Conservation (phyloP, 495 filamentous ascomycete genomes). For the Penicillium diatomitis region DNA sequence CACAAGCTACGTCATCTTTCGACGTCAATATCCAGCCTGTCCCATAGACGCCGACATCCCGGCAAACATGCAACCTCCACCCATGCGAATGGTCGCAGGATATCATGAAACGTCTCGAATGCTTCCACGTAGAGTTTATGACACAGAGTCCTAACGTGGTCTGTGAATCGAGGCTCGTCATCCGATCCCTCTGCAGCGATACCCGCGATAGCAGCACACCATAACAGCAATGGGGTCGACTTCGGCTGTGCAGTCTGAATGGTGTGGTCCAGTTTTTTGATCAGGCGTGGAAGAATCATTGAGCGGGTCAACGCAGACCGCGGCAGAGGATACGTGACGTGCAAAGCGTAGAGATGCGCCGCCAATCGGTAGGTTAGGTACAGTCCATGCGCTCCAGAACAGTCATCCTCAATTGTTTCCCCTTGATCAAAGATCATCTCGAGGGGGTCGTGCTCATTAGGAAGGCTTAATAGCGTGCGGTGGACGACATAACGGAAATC, state of each 20-base stretch:
- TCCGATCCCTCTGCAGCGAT: not conserved
- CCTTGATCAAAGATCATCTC: not conserved
- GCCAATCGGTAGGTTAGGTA: not conserved
- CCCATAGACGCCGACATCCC: not conserved
- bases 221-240: not conserved
- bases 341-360: not conserved
- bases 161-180: not conserved
- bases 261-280: not conserved
- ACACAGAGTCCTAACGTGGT: not conserved
- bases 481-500: not conserved
- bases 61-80: not conserved
- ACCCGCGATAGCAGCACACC: not conserved
- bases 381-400: not conserved
- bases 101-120: not conserved
- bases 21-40: not conserved
- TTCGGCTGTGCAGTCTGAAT: not conserved
- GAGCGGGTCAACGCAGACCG: not conserved
- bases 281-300: not conserved
- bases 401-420: not conserved
- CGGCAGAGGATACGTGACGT: not conserved
- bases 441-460: not conserved
- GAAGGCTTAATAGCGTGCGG: not conserved
- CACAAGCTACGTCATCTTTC: too few species aligned
- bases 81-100: slow-evolving; percentile 1
- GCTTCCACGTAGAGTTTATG: not conserved